Percentiles rank a stretch among this genome's conserved stretches.
Evolutionary conservation across 768 basidiomycete species (phyloP).

Genomic region (Lactarius hatsudake): DNA sequence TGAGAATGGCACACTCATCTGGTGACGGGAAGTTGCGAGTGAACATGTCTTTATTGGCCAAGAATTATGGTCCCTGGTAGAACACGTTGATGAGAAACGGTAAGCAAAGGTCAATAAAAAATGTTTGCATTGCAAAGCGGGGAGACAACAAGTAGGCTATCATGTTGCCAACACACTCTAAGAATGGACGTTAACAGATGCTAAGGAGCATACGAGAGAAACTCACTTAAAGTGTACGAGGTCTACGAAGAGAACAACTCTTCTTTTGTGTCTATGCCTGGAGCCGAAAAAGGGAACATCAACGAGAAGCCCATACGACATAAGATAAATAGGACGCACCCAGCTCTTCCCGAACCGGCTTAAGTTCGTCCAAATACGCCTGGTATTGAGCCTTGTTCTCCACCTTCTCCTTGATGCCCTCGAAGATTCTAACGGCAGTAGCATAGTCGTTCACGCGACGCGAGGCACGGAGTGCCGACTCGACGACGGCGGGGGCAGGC

Average conservation of each 20-base stretch:
- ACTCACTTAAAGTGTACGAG: constrained; percentile 19
- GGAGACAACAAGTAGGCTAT: constrained; percentile 21
- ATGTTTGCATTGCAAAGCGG: constrained; percentile 10
- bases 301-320: background rate
- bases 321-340: constrained; percentile 47
- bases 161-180: constrained; percentile 17
- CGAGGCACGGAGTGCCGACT: constrained; percentile 85
- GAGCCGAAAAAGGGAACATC: constrained; percentile 1
- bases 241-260: constrained; percentile 54
- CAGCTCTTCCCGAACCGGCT: constrained; percentile 84
- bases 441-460: constrained; percentile 95
- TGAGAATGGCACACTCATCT: background rate
- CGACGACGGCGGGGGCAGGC: constrained; percentile 77
- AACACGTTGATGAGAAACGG: background rate
- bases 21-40: background rate
- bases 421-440: constrained; percentile 93
- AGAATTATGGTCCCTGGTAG: background rate
- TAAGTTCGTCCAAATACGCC: constrained; percentile 89
- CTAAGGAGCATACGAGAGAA: background rate
- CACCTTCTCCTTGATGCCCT: constrained; percentile 95
- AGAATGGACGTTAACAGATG: background rate
- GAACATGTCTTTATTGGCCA: background rate
- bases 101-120: constrained; percentile 14
- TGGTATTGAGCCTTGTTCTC: constrained; percentile 96
- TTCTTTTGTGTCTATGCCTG: constrained; percentile 62